phyloP scores from a whole-genome alignment of 2,329 filamentous ascomycete species.

The Aspergillus transmontanensis region DNA sequence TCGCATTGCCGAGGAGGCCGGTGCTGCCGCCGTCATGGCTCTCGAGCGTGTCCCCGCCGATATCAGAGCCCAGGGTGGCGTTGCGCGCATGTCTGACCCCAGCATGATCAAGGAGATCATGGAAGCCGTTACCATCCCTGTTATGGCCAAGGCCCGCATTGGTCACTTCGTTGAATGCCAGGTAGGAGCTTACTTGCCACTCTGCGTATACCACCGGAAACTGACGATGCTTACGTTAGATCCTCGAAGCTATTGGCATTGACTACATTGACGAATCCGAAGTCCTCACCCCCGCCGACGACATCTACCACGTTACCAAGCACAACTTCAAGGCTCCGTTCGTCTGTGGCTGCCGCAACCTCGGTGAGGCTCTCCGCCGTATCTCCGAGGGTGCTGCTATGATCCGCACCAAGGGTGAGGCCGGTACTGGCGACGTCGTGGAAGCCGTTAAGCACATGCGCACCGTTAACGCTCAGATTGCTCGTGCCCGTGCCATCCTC shows the following conservation, averaged over 20 bases:
- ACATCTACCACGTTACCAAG: constrained; percentile 91
- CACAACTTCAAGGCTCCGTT: constrained; percentile 80
- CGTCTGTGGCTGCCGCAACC: constrained; percentile 92
- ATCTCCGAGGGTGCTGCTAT: constrained; percentile 95
- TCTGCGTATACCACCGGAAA: neutral
- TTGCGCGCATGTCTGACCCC: constrained; percentile 96
- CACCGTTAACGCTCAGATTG: constrained; percentile 81
- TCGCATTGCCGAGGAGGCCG: constrained; percentile 95
- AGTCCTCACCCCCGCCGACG: constrained; percentile 93
- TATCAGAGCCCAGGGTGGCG: constrained; percentile 88
- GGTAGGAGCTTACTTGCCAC: constrained; percentile 43
- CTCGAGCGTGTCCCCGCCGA: constrained; percentile 96
- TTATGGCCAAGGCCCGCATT: constrained; percentile 98
- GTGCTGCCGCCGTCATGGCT: constrained; percentile 96
- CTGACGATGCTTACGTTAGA: constrained; percentile 52
- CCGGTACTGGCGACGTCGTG: constrained; percentile 93
- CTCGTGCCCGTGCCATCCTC: constrained; percentile 64
- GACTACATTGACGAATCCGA: constrained; percentile 99
- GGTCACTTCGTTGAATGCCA: constrained; percentile 98
- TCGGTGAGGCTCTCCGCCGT: constrained; percentile 88
- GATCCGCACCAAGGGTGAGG: constrained; percentile 98
- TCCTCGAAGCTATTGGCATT: constrained; percentile 90
- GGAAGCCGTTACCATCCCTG: constrained; percentile 90
- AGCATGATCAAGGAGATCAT: constrained; percentile 95
- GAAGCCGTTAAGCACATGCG: constrained; percentile 97